Conservation (phyloP, 371 early-diverging fungal genomes). For the Vairimorpha ceranae region DNA sequence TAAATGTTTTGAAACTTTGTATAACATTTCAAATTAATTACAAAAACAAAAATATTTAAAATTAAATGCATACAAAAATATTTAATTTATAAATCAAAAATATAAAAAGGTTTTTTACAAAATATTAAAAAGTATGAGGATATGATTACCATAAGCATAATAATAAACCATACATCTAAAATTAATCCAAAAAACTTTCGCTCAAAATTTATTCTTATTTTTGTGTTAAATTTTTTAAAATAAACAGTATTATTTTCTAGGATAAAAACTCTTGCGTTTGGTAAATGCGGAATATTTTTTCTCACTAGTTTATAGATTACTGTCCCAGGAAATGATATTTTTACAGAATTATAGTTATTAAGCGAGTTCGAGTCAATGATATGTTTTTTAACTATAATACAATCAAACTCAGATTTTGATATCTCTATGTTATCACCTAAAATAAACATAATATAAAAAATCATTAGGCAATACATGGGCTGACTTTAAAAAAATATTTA, state of each 20-base stretch:
- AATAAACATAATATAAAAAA: neutral
- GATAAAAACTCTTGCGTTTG: neutral
- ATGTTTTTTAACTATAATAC: neutral
- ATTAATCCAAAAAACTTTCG: neutral
- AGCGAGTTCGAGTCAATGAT: neutral
- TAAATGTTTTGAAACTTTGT: neutral
- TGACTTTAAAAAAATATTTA: no score
- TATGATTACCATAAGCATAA: neutral
- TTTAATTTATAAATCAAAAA: constrained; percentile 2
- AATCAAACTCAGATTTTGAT: neutral
- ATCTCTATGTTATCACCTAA: neutral
- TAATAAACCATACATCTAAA: neutral
- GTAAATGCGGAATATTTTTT: neutral
- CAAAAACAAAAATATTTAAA: neutral
- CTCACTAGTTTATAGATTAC: neutral
- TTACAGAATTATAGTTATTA: neutral
- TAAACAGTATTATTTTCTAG: neutral
- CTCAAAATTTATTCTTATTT: constrained; percentile 15
- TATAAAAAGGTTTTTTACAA: neutral
- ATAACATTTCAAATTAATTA: no score
- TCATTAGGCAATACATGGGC: neutral
- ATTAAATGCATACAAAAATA: no score
- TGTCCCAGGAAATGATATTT: constrained; percentile 2
- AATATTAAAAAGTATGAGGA: neutral
- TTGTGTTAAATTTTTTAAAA: neutral